Evolutionary conservation across 225 moss, liverwort and hornwort species (phyloP), one percentile per base, ranked within the genome.

Genomic region (Thuidium tamariscinum): DNA sequence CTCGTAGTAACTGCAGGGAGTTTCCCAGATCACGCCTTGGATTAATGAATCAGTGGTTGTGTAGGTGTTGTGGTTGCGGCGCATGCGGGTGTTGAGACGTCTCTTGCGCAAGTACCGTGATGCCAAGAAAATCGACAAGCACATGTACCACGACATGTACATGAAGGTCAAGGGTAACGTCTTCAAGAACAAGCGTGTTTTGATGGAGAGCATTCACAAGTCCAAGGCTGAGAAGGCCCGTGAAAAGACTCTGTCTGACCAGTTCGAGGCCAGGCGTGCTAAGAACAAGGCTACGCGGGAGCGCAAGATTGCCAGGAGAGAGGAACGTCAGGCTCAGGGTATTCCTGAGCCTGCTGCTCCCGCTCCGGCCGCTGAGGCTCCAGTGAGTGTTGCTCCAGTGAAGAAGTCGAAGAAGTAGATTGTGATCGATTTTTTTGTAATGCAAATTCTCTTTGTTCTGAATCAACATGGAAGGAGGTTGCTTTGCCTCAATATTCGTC

Each of bases 161-260:
- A 95, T 97, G 96, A 97, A 97, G 84, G 96, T 97, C 4, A 97
- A 97, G 88, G 97, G 97, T 70, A 97, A 97, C 46, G 97, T 97
- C 10, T 97, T 97, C 68, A 97, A 97, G 90, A 97, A 97, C 88
- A 97, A 97, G 92, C 92, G 96, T n/a, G 96, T 97, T 15, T 86
- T 97, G 86, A 97, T 97, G 96, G 96, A 95, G 85, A 93, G 93
- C 86, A 97, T 97, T 36, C 96, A 97, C 87, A 97, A 95, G 94
- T 89, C 95, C 4, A 97, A 97, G 95, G 96, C 95, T 5, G 96
- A 97, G 91, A 97, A 97, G 87, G 96, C 96, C 5, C 94, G 95
- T 67, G 95, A 97, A 70, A 97, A 97, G 93, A 97, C 94, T 60
- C 90, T 97, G 14, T 97, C 95, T 3, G 95, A 97, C 87, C 96